A percentile compares a stretch with the other conserved stretches of the same genome.
Conservation (phyloP, 1,284 basidiomycete genomes). For the Trametes pubescens region DNA sequence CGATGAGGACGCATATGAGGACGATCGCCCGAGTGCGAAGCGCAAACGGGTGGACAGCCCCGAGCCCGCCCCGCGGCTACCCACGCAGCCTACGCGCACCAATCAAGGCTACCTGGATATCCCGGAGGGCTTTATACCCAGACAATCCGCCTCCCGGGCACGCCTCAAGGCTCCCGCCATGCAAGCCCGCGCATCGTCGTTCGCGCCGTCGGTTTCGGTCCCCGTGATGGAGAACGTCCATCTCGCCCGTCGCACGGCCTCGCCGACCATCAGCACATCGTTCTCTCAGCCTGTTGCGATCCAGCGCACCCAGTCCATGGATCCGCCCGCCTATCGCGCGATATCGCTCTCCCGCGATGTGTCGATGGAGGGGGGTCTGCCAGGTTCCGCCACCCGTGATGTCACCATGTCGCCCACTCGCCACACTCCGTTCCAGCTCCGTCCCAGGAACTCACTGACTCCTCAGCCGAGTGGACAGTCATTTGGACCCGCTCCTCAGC, state of each 20-base stretch:
- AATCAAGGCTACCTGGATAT: constrained; percentile 42
- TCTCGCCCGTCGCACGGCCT: constrained; percentile 34
- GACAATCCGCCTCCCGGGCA: constrained; percentile 15
- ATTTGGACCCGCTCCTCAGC: constrained; percentile 53
- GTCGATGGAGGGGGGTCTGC: constrained; percentile 38
- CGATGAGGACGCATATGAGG: constrained; percentile 32
- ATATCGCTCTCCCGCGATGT: constrained; percentile 40
- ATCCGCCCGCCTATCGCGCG: constrained; percentile 38
- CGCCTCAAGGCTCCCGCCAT: constrained; percentile 14
- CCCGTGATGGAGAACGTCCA: constrained; percentile 18
- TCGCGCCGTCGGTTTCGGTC: constrained; percentile 29
- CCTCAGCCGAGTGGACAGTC: constrained; percentile 64
- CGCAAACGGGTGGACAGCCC: constrained; percentile 41
- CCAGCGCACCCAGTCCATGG: constrained; percentile 41
- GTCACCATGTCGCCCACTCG: constrained; percentile 52
- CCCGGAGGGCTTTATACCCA: constrained; percentile 34
- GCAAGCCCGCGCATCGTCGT: constrained; percentile 37
- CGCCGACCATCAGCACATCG: constrained; percentile 32
- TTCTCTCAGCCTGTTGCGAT: constrained; percentile 27
- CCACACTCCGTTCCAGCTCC: constrained; percentile 54
- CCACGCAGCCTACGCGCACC: constrained; percentile 27
- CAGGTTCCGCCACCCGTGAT: constrained; percentile 45
- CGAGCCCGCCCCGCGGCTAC: constrained; percentile 25
- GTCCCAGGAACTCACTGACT: constrained; percentile 70
- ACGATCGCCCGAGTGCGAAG: constrained; percentile 38